Conservation (phyloP, 192 early-diverging fungal genomes). For the Gamsiella multidivaricata region DNA sequence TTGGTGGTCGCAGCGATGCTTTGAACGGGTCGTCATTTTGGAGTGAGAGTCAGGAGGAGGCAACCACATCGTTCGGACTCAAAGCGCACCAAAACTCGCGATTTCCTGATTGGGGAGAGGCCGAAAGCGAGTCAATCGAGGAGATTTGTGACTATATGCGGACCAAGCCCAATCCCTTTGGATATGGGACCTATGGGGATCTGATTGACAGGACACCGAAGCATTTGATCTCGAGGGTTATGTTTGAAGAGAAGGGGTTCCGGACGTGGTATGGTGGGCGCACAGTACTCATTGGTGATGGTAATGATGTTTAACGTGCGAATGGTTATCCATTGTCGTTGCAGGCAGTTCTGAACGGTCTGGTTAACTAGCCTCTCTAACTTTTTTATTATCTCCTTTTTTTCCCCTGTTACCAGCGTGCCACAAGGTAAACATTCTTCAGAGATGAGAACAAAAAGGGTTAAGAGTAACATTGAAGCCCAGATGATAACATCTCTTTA, state of each 20-base stretch:
- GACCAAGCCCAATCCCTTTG: conserved; percentile 32
- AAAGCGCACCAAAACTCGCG: conserved; percentile 6
- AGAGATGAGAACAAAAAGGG: too few species aligned
- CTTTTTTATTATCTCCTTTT: background rate
- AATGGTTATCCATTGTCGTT: background rate
- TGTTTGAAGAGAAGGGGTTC: conserved; percentile 49
- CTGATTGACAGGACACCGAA: conserved; percentile 34
- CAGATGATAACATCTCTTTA: too few species aligned
- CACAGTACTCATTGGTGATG: conserved; percentile 51
- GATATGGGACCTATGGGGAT: conserved; percentile 43
- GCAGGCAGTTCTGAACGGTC: background rate
- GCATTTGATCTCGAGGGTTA: conserved; percentile 37
- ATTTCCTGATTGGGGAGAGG: conserved; percentile 41
- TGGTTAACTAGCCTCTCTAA: background rate
- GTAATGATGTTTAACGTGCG: background rate
- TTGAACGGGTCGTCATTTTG: conserved; percentile 19
- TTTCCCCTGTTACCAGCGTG: conserved; percentile 22
- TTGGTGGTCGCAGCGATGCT: conserved; percentile 34
- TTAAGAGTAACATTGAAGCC: background rate
- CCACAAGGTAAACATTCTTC: conserved; percentile 34
- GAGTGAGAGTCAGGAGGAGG: conserved; percentile 47
- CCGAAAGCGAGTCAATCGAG: conserved; percentile 41
- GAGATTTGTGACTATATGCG: conserved; percentile 43
- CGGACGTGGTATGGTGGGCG: conserved; percentile 43
- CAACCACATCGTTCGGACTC: conserved; percentile 11